These are phyloP conservation scores for Boletus sp. DNA, from an alignment of 1,284 basidiomycete species.

Conservation along the genomic window DNA sequence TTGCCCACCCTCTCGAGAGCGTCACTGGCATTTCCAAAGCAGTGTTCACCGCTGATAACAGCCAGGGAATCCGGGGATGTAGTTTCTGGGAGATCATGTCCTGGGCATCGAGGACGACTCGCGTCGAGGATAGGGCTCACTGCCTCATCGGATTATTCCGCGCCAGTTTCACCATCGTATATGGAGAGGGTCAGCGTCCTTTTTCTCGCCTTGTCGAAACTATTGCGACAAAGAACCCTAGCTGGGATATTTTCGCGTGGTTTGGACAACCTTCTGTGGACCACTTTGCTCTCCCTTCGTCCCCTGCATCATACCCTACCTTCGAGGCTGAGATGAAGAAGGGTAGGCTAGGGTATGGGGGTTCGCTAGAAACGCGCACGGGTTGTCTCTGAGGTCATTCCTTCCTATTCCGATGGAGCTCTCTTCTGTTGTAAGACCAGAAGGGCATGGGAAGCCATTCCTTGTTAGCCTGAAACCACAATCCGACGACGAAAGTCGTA, in stretches of 20 bases:
- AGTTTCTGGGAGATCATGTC: slow-evolving; percentile 17
- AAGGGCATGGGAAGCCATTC: background rate
- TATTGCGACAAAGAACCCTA: slow-evolving; percentile 2
- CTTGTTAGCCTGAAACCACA: too few species aligned
- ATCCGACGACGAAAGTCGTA: background rate
- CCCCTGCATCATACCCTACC: slow-evolving; percentile 7
- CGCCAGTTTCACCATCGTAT: slow-evolving; percentile 11
- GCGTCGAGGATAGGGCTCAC: slow-evolving; percentile 14
- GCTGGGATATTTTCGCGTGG: slow-evolving; percentile 18
- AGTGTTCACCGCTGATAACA: slow-evolving; percentile 5
- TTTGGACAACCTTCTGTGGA: slow-evolving; percentile 12
- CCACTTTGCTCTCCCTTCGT: slow-evolving; percentile 13
- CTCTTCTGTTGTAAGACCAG: background rate
- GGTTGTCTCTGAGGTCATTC: background rate
- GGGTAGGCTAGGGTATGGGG: slow-evolving; percentile 3
- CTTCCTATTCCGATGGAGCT: slow-evolving; percentile 2
- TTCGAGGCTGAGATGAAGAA: background rate
- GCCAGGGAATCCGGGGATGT: slow-evolving; percentile 5
- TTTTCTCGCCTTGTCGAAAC: slow-evolving; percentile 10
- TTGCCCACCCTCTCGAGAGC: background rate
- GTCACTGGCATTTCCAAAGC: slow-evolving; percentile 1
- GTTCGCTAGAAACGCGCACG: background rate
- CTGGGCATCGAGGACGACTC: slow-evolving; percentile 19
- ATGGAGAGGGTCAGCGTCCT: slow-evolving; percentile 14
- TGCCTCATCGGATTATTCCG: slow-evolving; percentile 16